phyloP scores from a whole-genome alignment of 106 monocot species.

The Narthecium ossifragum region DNA sequence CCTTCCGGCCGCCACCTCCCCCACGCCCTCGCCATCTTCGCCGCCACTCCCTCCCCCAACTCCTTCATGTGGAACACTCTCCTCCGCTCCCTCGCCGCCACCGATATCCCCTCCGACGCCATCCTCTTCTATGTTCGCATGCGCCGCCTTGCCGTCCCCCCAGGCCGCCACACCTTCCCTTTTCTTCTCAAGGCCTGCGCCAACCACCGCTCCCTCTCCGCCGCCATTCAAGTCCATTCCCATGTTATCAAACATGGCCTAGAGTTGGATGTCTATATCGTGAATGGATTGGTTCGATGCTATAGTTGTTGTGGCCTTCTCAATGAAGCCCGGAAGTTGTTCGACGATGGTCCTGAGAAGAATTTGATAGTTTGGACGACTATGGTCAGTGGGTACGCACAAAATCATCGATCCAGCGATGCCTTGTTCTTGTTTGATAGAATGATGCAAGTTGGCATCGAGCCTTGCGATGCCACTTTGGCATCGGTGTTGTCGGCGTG shows the following conservation, averaged over 20 bases:
- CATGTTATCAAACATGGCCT: slow-evolving; percentile 44
- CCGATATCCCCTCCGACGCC: slow-evolving; percentile 34
- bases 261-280: slow-evolving; percentile 41
- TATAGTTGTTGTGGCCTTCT: slow-evolving; percentile 30
- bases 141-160: slow-evolving; percentile 19
- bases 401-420: slow-evolving; percentile 23
- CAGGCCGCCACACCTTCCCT: slow-evolving; percentile 79
- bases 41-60: slow-evolving; percentile 45
- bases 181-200: slow-evolving; percentile 69
- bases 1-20: slow-evolving; percentile 38
- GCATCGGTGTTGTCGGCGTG: slow-evolving; percentile 62
- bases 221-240: slow-evolving; percentile 38
- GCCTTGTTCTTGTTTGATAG: slow-evolving; percentile 35
- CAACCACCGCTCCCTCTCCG: slow-evolving; percentile 2
- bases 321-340: slow-evolving; percentile 30
- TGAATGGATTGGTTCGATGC: slow-evolving; percentile 38
- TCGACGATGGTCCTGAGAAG: slow-evolving; percentile 41
- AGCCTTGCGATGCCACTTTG: slow-evolving; percentile 46
- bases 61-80: slow-evolving; percentile 85
- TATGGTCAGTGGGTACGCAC: slow-evolving; percentile 57
- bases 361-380: slow-evolving; percentile 60
- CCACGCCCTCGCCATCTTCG: slow-evolving; percentile 43
- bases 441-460: slow-evolving; percentile 43
- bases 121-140: slow-evolving; percentile 34
- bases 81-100: slow-evolving; percentile 49